Conservation (phyloP, 768 basidiomycete species). For the Tephrocybe rancida region DNA sequence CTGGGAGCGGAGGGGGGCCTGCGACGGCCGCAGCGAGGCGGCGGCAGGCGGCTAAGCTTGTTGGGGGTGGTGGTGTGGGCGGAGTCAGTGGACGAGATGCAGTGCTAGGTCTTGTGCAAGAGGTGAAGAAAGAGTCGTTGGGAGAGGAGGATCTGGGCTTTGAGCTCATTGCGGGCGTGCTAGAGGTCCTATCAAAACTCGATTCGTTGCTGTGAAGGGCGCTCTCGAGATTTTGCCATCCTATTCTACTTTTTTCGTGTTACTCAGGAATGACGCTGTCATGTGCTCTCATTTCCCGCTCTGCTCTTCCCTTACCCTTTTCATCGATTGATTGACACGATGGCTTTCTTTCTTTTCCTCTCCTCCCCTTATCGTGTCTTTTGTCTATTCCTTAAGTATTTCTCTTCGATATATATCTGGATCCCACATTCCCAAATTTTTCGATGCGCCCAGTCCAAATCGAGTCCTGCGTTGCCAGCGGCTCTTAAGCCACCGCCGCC, state of each 20-base stretch:
- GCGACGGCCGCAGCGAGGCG: slow-evolving; percentile 34
- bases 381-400: not conserved
- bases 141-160: slow-evolving; percentile 82
- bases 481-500: no score
- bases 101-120: slow-evolving; percentile 72
- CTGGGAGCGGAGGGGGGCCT: slow-evolving; percentile 13
- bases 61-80: slow-evolving; percentile 53
- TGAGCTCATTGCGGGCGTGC: slow-evolving; percentile 89
- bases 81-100: slow-evolving; percentile 57
- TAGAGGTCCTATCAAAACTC: slow-evolving; percentile 92
- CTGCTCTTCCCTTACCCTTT: not conserved
- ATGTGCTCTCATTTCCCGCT: not conserved
- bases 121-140: slow-evolving; percentile 71
- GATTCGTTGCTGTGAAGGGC: slow-evolving; percentile 72
- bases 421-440: not conserved
- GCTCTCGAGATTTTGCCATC: no score
- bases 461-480: no score
- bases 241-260: no score
- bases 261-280: no score
- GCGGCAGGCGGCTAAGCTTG: slow-evolving; percentile 48
- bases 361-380: not conserved
- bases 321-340: not conserved
- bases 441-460: no score
- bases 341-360: not conserved
- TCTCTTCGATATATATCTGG: not conserved